Conservation (phyloP, 2,329 filamentous ascomycete species). For the Penicillium paneum region DNA sequence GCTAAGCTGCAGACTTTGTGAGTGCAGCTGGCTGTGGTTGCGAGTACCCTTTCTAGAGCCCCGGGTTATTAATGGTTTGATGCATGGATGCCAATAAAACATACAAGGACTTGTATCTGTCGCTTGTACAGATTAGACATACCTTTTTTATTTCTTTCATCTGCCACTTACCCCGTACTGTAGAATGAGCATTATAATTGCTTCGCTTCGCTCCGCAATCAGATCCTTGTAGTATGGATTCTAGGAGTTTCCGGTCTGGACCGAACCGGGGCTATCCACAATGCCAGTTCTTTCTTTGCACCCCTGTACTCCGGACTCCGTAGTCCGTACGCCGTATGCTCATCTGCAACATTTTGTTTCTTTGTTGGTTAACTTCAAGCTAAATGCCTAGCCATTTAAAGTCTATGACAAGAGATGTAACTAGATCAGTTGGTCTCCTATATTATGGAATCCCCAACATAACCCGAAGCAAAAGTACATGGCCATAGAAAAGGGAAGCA, state of each 20-base stretch:
- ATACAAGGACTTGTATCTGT: not conserved
- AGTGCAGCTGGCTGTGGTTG: not conserved
- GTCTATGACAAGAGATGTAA: not conserved
- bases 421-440: too few relatives aligned
- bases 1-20: constrained; percentile 37
- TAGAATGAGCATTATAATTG: not conserved
- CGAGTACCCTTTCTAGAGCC: not conserved
- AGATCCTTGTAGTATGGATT: not conserved
- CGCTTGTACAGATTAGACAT: not conserved
- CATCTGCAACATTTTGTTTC: not conserved
- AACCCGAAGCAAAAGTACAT: not conserved
- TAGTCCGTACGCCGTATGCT: not conserved
- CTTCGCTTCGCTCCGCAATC: too few relatives aligned
- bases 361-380: not conserved
- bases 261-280: not conserved
- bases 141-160: not conserved
- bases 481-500: not conserved
- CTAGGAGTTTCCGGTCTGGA: not conserved
- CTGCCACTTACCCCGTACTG: not conserved
- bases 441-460: too few relatives aligned
- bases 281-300: not conserved
- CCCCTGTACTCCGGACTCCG: not conserved
- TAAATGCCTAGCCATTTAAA: not conserved
- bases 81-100: constrained; percentile 4
- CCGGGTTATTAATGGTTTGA: constrained; percentile 2